Conservation (phyloP, 2,329 filamentous ascomycete species). For the Cercospora brassicicola region DNA sequence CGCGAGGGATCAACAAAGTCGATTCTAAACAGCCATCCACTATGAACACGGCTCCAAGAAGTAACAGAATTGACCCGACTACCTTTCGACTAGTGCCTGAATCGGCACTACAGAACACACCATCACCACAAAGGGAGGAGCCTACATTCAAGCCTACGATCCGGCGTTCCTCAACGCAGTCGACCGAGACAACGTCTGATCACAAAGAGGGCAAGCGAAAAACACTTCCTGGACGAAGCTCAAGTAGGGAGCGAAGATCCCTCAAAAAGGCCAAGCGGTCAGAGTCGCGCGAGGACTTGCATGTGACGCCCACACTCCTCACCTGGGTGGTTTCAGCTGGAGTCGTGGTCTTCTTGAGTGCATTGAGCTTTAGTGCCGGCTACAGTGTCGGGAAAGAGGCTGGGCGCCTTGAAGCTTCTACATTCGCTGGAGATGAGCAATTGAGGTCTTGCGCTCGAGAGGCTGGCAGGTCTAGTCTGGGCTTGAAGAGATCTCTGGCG, state of each 20-base stretch:
- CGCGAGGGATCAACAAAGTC: conserved; percentile 72
- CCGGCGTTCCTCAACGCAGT: conserved; percentile 34
- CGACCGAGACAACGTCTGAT: conserved; percentile 35
- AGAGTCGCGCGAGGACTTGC: conserved; percentile 35
- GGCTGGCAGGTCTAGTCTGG: conserved; percentile 36
- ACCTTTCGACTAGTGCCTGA: conserved; percentile 62
- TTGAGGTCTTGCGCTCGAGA: conserved; percentile 37
- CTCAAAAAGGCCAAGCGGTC: conserved; percentile 47
- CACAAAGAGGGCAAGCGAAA: conserved; percentile 49
- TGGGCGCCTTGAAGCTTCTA: conserved; percentile 27
- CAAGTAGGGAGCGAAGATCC: conserved; percentile 47
- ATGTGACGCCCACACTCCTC: conserved; percentile 60
- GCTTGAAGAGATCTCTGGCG: conserved; percentile 36
- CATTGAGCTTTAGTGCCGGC: conserved; percentile 64
- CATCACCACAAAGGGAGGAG: conserved; percentile 33
- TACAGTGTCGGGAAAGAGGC: conserved; percentile 61
- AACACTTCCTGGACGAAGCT: conserved; percentile 39
- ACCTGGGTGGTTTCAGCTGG: conserved; percentile 67
- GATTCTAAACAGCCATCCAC: conserved; percentile 38
- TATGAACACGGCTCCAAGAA: conserved; percentile 23
- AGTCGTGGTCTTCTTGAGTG: conserved; percentile 63
- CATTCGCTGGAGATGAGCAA: conserved; percentile 26
- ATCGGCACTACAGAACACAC: conserved; percentile 48
- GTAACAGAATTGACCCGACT: conserved; percentile 49
- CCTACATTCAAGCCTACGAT: conserved; percentile 41